These are phyloP conservation scores for Cocos nucifera DNA, from an alignment of 176 grass and related monocot genomes.

Conservation along the genomic window DNA sequence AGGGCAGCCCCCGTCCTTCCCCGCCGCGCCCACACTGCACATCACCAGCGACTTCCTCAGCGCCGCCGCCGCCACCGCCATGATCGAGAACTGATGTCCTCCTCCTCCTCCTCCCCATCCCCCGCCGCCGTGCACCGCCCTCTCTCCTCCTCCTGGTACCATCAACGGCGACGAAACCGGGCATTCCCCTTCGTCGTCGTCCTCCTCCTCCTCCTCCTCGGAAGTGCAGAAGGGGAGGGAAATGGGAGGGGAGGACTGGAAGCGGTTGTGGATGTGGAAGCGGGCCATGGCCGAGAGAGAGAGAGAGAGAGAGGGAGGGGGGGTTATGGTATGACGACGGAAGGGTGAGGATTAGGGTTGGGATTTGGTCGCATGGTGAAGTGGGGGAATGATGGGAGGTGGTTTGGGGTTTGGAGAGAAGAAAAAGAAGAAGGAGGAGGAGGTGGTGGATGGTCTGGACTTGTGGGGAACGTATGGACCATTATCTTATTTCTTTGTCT, in stretches of 20 bases:
- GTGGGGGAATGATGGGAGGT: not conserved
- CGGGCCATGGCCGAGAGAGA: slow-evolving; percentile 37
- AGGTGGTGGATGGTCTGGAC: slow-evolving; percentile 1
- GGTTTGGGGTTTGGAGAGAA: slow-evolving; percentile 6
- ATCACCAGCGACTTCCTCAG: slow-evolving; percentile 87
- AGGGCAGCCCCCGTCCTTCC: slow-evolving; percentile 12
- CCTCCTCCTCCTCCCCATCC: slow-evolving; percentile 10
- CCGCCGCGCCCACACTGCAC: slow-evolving; percentile 54
- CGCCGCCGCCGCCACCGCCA: slow-evolving; percentile 50
- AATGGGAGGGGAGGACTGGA: slow-evolving; percentile 42
- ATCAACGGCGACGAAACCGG: slow-evolving; percentile 55
- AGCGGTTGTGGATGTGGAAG: slow-evolving; percentile 54
- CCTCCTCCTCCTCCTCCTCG: slow-evolving; percentile 1
- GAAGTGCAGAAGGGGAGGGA: slow-evolving; percentile 24
- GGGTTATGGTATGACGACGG: not conserved
- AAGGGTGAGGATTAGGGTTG: not conserved
- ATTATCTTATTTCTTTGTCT: not conserved
- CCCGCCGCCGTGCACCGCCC: too few species aligned
- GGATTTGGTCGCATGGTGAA: not conserved
- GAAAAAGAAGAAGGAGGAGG: slow-evolving; percentile 19
- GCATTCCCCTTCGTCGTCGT: slow-evolving; percentile 37
- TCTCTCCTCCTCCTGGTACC: slow-evolving; percentile 16
- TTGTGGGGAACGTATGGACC: not conserved
- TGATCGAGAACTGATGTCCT: slow-evolving; percentile 44
- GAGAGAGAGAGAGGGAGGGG: too few species aligned